phyloP scores from a whole-genome alignment of 1,284 basidiomycete species.

The Gomphus sp. region DNA sequence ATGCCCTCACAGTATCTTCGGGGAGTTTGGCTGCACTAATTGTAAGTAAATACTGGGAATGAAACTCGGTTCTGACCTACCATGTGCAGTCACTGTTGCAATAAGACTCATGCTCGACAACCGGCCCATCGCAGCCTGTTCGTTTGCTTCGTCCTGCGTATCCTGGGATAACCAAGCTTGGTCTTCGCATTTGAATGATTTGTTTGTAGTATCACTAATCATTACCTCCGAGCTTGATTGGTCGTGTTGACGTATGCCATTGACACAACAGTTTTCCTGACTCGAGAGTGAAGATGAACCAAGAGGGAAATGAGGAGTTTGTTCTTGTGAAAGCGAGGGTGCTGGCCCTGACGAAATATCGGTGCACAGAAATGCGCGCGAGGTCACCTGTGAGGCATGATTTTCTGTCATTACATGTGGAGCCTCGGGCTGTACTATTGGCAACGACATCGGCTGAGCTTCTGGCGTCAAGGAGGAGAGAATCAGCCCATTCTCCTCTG shows the following conservation, averaged over 20 bases:
- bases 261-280: neutral
- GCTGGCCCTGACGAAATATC: slow-evolving; percentile 4
- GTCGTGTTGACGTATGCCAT: neutral
- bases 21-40: slow-evolving; percentile 43
- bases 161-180: neutral
- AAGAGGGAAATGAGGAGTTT: neutral
- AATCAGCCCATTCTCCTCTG: neutral
- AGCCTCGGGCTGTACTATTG: neutral
- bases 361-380: neutral
- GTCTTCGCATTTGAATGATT: neutral
- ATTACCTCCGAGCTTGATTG: neutral
- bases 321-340: neutral
- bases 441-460: neutral
- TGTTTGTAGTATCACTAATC: neutral
- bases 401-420: neutral
- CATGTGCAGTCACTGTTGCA: slow-evolving; percentile 72
- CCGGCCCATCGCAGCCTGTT: slow-evolving; percentile 80
- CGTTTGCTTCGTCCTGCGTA: slow-evolving; percentile 12
- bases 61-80: slow-evolving; percentile 29
- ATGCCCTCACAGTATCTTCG: slow-evolving; percentile 52
- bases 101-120: slow-evolving; percentile 91
- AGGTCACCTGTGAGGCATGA: neutral
- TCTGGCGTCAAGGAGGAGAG: slow-evolving; percentile 12
- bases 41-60: neutral
- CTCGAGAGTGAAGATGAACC: neutral